These are phyloP conservation scores for Podospora pseudopauciseta DNA, from an alignment of 495 filamentous ascomycete genomes.

Conservation along the genomic window DNA sequence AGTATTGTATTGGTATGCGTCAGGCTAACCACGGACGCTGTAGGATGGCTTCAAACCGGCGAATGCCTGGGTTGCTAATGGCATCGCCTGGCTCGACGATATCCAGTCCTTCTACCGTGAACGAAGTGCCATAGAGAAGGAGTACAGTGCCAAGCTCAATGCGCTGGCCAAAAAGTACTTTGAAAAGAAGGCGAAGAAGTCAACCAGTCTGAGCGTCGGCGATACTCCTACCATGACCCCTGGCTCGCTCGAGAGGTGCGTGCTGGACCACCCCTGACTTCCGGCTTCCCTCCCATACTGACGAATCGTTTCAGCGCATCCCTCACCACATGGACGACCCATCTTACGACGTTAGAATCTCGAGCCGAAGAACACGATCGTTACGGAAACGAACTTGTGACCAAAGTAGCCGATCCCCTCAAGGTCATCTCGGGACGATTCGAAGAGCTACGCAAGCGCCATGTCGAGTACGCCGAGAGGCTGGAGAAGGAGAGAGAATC, in stretches of 20 bases:
- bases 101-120: slow-evolving; percentile 97
- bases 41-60: slow-evolving; percentile 94
- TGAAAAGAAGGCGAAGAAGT: slow-evolving; percentile 92
- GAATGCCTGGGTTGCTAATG: slow-evolving; percentile 84
- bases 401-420: slow-evolving; percentile 78
- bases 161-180: slow-evolving; percentile 90
- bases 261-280: not conserved
- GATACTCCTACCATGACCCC: slow-evolving; percentile 91
- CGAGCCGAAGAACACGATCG: slow-evolving; percentile 85
- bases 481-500: slow-evolving; percentile 83
- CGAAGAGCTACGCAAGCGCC: slow-evolving; percentile 89
- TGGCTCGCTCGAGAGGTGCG: slow-evolving; percentile 83
- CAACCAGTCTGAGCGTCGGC: slow-evolving; percentile 83
- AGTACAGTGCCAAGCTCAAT: slow-evolving; percentile 84
- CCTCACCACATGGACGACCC: slow-evolving; percentile 93
- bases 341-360: slow-evolving; percentile 83
- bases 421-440: slow-evolving; percentile 68
- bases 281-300: not conserved
- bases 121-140: slow-evolving; percentile 88
- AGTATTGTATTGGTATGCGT: slow-evolving; percentile 1
- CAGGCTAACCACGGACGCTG: slow-evolving; percentile 15
- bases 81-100: slow-evolving; percentile 93
- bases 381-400: slow-evolving; percentile 69
- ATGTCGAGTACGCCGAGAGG: slow-evolving; percentile 82
- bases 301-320: slow-evolving; percentile 60